Evolutionary conservation across 176 grass and related monocot genomes (phyloP), one percentile per base, ranked within the genome.

Genomic region (Rhynchospora tenuis): DNA sequence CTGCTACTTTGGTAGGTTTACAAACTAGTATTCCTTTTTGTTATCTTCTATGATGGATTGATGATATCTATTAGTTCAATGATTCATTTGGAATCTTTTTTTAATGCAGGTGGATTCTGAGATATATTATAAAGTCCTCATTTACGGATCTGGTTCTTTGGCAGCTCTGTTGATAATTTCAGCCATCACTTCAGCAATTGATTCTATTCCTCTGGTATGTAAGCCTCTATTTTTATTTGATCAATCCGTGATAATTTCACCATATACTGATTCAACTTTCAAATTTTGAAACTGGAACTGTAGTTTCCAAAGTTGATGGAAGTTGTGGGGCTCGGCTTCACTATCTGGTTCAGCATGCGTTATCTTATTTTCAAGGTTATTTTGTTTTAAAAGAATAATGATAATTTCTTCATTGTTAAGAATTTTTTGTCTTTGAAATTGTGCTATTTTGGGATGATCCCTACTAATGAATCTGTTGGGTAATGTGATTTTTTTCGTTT

Each of bases 261-360:
- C 59, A 33, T 56, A 19, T 38, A 9, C 5, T 22, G 29, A 9
- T 24, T 28, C 0, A 85, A 59, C 6, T 55, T 20, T 13, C 0
- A 67, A 60, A 73, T 20, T 43, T 22, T 52, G 42, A 7, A 70
- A 81, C 19, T 79, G 19, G 10, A 85, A 47, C 57, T 15, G 19
- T 87, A 99, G 93, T 84, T 95, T 87, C 96, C 93, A 57, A 89
- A 95, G 78, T 85, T 95, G 71, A 90, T 99, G 89, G 91, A 95
- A 93, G 89, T 95, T 45, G 83, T 95, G 16, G 96, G 96, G 55
- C 93, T 99, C 47, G 88, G 88, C 61, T 99, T 93, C 86, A 95
- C 93, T 2, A 31, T 93, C 72, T 99, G 96, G 96, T 99, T 99
- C 85, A 89, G 85, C 52, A 89, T 88, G 3, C 85, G 96, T 61